Percentiles rank a stretch among this genome's conserved stretches.
These are phyloP conservation scores for Brettanomyces anomalus DNA, from an alignment of 805 yeast genomes.

Conservation along the genomic window DNA sequence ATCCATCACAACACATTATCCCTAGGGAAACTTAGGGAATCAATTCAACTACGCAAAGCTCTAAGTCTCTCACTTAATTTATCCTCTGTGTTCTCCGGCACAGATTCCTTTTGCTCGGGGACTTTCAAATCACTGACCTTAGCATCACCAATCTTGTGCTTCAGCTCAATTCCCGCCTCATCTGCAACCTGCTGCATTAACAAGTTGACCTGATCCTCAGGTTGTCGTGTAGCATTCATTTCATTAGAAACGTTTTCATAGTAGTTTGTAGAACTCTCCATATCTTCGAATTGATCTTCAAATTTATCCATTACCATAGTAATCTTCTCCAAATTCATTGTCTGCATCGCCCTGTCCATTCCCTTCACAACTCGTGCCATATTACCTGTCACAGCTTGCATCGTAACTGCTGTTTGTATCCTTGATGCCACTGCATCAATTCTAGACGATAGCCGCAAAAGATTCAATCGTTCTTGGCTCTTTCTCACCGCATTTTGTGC, in stretches of 20 bases:
- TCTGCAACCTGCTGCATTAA: conserved; percentile 90
- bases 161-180: conserved; percentile 91
- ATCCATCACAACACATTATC: no score
- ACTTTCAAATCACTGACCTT: conserved; percentile 33
- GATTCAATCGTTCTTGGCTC: conserved; percentile 73
- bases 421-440: conserved; percentile 95
- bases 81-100: conserved; percentile 66
- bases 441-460: conserved; percentile 75
- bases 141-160: conserved; percentile 67
- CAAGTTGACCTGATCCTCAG: conserved; percentile 91
- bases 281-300: conserved; percentile 90
- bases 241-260: conserved; percentile 86
- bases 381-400: conserved; percentile 90
- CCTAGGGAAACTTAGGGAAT: no score
- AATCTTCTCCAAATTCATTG: conserved; percentile 90
- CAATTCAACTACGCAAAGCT: conserved; percentile 52
- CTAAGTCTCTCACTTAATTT: conserved; percentile 78
- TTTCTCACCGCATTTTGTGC: conserved; percentile 96
- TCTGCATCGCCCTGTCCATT: conserved; percentile 92
- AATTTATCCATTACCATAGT: conserved; percentile 96
- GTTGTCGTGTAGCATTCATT: conserved; percentile 82
- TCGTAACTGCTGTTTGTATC: conserved; percentile 96
- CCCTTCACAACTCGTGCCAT: conserved; percentile 91
- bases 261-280: conserved; percentile 88
- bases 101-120: conserved; percentile 16